phyloP scores from a whole-genome alignment of 2,329 filamentous ascomycete species.

The Alternaria triticimaculans region DNA sequence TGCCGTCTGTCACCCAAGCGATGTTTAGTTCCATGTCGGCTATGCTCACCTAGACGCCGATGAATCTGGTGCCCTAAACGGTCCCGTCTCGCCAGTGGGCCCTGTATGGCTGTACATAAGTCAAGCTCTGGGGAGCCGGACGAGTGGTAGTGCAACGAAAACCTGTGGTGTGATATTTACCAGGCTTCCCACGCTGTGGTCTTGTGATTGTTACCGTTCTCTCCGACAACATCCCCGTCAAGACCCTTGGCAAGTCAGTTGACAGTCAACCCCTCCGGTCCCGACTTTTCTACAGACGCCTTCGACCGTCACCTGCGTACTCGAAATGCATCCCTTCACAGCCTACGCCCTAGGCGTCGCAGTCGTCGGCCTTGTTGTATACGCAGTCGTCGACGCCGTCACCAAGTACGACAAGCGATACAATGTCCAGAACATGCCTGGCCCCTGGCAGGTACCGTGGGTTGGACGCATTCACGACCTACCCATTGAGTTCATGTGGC shows the following conservation, averaged over 20 bases:
- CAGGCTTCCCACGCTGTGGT: slow-evolving; percentile 7
- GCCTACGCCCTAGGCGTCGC: slow-evolving; percentile 46
- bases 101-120: slow-evolving; percentile 14
- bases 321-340: slow-evolving; percentile 51
- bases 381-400: slow-evolving; percentile 43
- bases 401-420: slow-evolving; percentile 47
- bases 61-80: slow-evolving; percentile 6
- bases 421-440: slow-evolving; percentile 48
- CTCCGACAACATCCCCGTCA: neutral
- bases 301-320: neutral
- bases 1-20: slow-evolving; percentile 6
- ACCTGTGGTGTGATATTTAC: slow-evolving; percentile 24
- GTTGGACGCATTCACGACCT: slow-evolving; percentile 47
- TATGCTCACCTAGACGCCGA: slow-evolving; percentile 6
- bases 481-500: slow-evolving; percentile 54
- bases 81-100: slow-evolving; percentile 7
- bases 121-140: slow-evolving; percentile 32
- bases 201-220: slow-evolving; percentile 4
- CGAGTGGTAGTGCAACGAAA: slow-evolving; percentile 11
- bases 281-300: neutral
- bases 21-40: slow-evolving; percentile 7
- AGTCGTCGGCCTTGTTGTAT: slow-evolving; percentile 47
- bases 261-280: neutral
- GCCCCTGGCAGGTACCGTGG: slow-evolving; percentile 50
- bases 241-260: neutral